These are phyloP conservation scores for Leccinum laetum DNA, from an alignment of 1,284 basidiomycete genomes.

Conservation along the genomic window DNA sequence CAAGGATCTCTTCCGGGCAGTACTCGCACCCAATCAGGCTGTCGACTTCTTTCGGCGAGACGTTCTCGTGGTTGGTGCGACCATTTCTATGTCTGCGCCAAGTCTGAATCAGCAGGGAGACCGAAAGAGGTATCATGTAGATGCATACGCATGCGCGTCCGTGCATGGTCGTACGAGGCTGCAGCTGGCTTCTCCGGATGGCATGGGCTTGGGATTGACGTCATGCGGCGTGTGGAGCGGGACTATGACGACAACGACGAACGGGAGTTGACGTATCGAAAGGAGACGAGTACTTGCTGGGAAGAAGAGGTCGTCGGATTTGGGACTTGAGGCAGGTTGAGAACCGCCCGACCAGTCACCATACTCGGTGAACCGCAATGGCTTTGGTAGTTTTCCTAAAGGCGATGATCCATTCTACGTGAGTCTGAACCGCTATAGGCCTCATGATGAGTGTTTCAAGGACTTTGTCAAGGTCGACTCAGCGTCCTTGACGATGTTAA, in stretches of 20 bases:
- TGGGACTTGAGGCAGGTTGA: too few species aligned
- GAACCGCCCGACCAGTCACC: conserved; percentile 15
- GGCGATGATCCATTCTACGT: conserved; percentile 31
- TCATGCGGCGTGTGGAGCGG: neutral
- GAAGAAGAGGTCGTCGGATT: too few species aligned
- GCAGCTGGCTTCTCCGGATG: conserved; percentile 31
- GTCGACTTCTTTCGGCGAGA: conserved; percentile 31
- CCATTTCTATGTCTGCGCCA: conserved; percentile 3
- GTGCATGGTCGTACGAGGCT: conserved; percentile 23
- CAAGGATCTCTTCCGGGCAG: conserved; percentile 28
- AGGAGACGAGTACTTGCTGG: neutral
- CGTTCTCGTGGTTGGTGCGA: conserved; percentile 3
- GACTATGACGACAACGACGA: neutral
- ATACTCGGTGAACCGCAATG: conserved; percentile 25
- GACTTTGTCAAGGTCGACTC: conserved; percentile 11
- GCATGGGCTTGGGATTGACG: conserved; percentile 23
- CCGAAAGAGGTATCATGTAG: neutral
- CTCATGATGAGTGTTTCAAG: conserved; percentile 3
- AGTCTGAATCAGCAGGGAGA: neutral
- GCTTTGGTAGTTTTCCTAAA: conserved; percentile 24
- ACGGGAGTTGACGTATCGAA: neutral
- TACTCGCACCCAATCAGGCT: conserved; percentile 20
- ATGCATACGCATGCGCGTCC: neutral
- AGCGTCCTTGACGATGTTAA: conserved; percentile 6
- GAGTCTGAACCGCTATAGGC: conserved; percentile 19